Evolutionary conservation across 73 alveolate species (phyloP).

Genomic region (Diophrys sp.): DNA sequence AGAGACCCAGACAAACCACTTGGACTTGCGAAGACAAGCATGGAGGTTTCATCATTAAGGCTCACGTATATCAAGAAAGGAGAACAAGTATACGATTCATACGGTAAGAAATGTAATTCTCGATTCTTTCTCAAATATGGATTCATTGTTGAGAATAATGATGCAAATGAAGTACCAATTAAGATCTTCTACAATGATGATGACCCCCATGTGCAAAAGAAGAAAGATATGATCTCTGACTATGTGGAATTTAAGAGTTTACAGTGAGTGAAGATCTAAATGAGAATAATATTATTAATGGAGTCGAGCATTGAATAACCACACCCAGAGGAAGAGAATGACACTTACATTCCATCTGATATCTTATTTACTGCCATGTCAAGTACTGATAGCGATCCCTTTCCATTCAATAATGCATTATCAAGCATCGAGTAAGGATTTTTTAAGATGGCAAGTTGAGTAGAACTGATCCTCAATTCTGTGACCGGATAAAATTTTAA

Average conservation of each 20-base stretch:
- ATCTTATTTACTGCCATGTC: too few species aligned
- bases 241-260: conserved; percentile 30
- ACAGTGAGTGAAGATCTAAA: conserved; percentile 29
- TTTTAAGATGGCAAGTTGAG: too few species aligned
- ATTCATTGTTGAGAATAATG: conserved; percentile 74
- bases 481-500: too few species aligned
- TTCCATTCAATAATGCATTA: too few species aligned
- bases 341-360: too few species aligned
- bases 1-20: conserved; percentile 84
- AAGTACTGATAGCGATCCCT: too few species aligned
- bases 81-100: conserved; percentile 73
- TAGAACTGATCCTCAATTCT: too few species aligned
- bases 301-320: too few species aligned
- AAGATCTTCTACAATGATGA: conserved; percentile 45
- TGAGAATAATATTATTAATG: conserved; percentile 17
- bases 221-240: conserved; percentile 33
- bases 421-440: too few species aligned
- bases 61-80: conserved; percentile 73
- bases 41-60: conserved; percentile 78
- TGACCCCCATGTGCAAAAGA: conserved; percentile 57
- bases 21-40: conserved; percentile 72
- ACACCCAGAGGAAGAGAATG: too few species aligned
- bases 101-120: conserved; percentile 86
- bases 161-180: conserved; percentile 76
- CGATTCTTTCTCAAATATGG: conserved; percentile 87